Evolutionary conservation across 306 rosid genomes (phyloP), one percentile per base, ranked within the genome.

Genomic region (Sindora glabra): DNA sequence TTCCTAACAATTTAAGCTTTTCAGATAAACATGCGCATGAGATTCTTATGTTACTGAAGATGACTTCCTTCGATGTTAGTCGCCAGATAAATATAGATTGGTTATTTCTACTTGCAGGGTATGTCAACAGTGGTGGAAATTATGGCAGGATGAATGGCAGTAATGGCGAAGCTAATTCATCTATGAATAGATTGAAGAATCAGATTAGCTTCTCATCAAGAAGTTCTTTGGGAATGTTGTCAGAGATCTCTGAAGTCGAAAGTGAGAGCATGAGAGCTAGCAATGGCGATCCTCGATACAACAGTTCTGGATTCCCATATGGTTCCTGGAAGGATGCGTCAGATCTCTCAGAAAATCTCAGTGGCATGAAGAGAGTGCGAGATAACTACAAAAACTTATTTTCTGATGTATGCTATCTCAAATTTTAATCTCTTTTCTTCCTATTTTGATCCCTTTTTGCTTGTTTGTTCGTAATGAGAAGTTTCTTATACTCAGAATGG

Each of bases 321-420:
- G 42, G 67, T 42, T 77, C 89, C 40, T 85, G 90, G 88, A 83
- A 73, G 30, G 81, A 81, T 27, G 55, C 96, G 8, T 69, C 78
- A 14, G 71, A 73, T 48, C 75, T 75, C 56, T 30, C 79, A 2
- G 87, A 83, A 36, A 67, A 69, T 48, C 61, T 68, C 30, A 55
- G 32, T 32, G 81, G 73, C 62, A 17, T 77, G 57, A 81, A 79
- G 68, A 74, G 90, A 52, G 88, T 80, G 52, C 83, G 63, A 50
- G 79, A 73, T 44, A 64, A 41, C 23, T 77, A 65, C 26, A 77
- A 66, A 38, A 77, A 83, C 63, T 37, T 80, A 42, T 82, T 74
- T 55, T 67, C 87, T 42, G 61, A 76, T 48, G 30, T n/a, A n/a
- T n/a, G n/a, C n/a, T n/a, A n/a, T n/a, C 38, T 77, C 87, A 87